Evolutionary conservation across 129 eudicot genomes (phyloP).

Genomic region (Dittrichia graveolens): DNA sequence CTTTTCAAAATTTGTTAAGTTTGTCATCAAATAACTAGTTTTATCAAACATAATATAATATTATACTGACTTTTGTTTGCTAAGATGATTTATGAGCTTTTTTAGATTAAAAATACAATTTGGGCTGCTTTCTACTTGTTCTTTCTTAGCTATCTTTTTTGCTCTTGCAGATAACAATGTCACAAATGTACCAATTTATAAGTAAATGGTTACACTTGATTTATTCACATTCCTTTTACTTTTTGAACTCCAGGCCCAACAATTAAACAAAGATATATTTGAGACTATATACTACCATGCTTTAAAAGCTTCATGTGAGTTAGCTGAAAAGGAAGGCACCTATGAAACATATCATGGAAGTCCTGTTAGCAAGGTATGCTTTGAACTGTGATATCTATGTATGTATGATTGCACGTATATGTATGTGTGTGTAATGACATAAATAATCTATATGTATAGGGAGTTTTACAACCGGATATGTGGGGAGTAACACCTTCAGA

Average conservation of each 20-base stretch:
- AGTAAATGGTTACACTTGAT: neutral
- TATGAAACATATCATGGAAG: slow-evolving; percentile 80
- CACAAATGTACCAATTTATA: no score
- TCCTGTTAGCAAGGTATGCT: slow-evolving; percentile 93
- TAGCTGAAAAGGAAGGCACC: slow-evolving; percentile 85
- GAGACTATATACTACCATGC: slow-evolving; percentile 96
- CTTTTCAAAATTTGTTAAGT: neutral
- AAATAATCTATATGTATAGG: slow-evolving; percentile 39
- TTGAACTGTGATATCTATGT: neutral
- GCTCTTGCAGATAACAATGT: no score
- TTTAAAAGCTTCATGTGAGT: slow-evolving; percentile 79
- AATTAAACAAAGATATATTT: slow-evolving; percentile 93
- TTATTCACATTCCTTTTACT: neutral
- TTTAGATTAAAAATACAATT: neutral
- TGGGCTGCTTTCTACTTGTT: neutral
- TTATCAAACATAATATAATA: neutral
- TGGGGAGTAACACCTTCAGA: slow-evolving; percentile 94
- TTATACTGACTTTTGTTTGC: neutral
- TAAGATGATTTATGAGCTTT: neutral
- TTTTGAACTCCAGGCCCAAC: slow-evolving; percentile 70
- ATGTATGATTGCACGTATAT: neutral
- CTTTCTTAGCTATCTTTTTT: no score
- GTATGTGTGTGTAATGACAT: no score
- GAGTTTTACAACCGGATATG: slow-evolving; percentile 97
- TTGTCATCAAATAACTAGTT: no score